Percentiles rank a stretch among this genome's conserved stretches.
phyloP scores from a whole-genome alignment of 2,329 filamentous ascomycete genomes.

The Colletotrichum liaoningense region DNA sequence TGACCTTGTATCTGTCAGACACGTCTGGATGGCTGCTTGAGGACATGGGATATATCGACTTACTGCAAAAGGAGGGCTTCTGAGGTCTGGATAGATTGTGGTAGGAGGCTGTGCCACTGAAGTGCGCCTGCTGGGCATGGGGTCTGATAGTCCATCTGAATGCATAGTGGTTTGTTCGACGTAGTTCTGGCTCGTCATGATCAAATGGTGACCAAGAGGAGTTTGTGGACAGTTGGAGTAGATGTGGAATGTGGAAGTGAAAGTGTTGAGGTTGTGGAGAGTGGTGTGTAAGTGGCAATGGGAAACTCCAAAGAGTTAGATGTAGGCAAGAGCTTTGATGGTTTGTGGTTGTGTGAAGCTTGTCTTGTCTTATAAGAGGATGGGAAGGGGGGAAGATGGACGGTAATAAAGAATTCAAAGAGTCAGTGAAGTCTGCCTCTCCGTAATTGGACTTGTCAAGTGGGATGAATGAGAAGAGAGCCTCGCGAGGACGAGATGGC shows the following conservation, averaged over 20 bases:
- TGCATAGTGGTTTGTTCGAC: slow-evolving; percentile 14
- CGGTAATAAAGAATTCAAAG: slow-evolving; percentile 24
- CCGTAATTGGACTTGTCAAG: slow-evolving; percentile 41
- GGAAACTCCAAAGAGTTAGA: neutral
- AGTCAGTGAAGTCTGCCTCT: slow-evolving; percentile 41
- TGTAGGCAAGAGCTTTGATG: slow-evolving; percentile 41
- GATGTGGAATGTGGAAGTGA: neutral
- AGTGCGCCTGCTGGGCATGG: slow-evolving; percentile 26
- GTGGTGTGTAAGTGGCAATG: neutral
- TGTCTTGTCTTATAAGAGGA: neutral
- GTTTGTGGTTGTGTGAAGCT: neutral
- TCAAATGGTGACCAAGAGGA: neutral
- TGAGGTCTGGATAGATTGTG: slow-evolving; percentile 19
- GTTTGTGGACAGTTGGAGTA: neutral
- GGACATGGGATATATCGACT: slow-evolving; percentile 33
- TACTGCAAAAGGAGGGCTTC: slow-evolving; percentile 45
- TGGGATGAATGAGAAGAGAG: slow-evolving; percentile 28
- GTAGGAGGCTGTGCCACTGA: slow-evolving; percentile 11
- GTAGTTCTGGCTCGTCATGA: slow-evolving; percentile 35
- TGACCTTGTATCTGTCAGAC: slow-evolving; percentile 38
- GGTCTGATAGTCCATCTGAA: slow-evolving; percentile 22
- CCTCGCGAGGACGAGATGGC: slow-evolving; percentile 29
- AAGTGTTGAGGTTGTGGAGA: neutral
- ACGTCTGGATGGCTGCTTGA: neutral
- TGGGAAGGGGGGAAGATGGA: neutral